Evolutionary conservation across 805 yeast genomes (phyloP).

Genomic region (Pachysolen tannophilus): DNA sequence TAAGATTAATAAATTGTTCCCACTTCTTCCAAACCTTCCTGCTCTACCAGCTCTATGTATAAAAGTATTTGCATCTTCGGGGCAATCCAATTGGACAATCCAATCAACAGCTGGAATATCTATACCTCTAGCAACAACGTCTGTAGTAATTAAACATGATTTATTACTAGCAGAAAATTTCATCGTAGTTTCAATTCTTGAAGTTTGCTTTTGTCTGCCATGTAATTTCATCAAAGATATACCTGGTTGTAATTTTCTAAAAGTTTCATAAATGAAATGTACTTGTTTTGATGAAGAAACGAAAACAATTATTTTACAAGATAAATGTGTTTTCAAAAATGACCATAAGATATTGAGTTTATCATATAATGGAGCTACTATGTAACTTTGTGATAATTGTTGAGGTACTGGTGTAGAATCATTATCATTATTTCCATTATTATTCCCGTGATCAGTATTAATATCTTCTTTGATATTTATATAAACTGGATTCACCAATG

Average conservation of each 20-base stretch:
- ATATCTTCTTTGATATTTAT: constrained; percentile 35
- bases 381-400: constrained; percentile 75
- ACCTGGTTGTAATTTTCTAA: constrained; percentile 86
- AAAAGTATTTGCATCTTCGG: constrained; percentile 84
- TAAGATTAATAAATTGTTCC: constrained; percentile 75
- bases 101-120: constrained; percentile 92
- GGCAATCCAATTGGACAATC: constrained; percentile 91
- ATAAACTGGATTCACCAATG: constrained; percentile 56
- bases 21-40: constrained; percentile 80
- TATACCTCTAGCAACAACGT: constrained; percentile 85
- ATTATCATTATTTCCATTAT: too few relatives aligned
- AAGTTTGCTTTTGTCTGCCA: constrained; percentile 87
- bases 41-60: constrained; percentile 88
- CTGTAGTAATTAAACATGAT: constrained; percentile 82
- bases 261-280: constrained; percentile 80
- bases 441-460: too few relatives aligned
- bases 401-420: constrained; percentile 53
- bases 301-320: constrained; percentile 73
- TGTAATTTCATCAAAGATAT: constrained; percentile 78
- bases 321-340: constrained; percentile 75
- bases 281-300: constrained; percentile 87
- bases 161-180: constrained; percentile 73
- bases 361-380: constrained; percentile 63
- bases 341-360: constrained; percentile 84
- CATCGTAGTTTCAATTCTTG: constrained; percentile 73